A percentile compares a stretch with the other conserved stretches of the same genome.
Conservation (phyloP, 129 eudicot species). For the Cynara cardunculus region DNA sequence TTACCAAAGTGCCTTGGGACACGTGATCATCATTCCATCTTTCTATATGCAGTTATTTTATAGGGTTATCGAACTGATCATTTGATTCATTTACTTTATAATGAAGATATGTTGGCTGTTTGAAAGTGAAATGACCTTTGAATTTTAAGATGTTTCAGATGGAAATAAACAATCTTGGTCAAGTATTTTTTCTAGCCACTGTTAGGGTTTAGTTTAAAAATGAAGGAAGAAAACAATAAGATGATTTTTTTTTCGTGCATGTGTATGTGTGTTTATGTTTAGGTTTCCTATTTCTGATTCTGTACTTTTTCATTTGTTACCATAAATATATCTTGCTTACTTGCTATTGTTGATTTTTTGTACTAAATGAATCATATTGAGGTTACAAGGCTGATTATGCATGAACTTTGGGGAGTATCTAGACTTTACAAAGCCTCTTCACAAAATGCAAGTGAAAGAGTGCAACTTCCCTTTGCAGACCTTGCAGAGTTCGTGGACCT, state of each 20-base stretch:
- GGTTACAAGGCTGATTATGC: neutral
- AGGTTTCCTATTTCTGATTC: neutral
- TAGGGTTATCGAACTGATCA: neutral
- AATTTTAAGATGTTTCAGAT: neutral
- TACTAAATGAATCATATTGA: neutral
- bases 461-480: too few relatives aligned
- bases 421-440: too few relatives aligned
- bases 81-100: neutral
- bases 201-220: neutral
- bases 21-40: neutral
- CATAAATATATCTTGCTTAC: neutral
- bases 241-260: too few relatives aligned
- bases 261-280: neutral
- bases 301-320: neutral
- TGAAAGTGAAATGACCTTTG: neutral
- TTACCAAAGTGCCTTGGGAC: neutral
- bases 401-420: too few relatives aligned
- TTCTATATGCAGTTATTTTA: neutral
- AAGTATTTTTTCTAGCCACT: neutral
- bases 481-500: too few relatives aligned
- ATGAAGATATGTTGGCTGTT: neutral
- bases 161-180: neutral
- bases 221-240: neutral
- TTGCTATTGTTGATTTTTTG: neutral
- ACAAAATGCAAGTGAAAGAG: too few relatives aligned